Evolutionary conservation across 129 eudicot species (phyloP), one percentile per base, ranked within the genome.

Genomic region (Lonicera japonica): DNA sequence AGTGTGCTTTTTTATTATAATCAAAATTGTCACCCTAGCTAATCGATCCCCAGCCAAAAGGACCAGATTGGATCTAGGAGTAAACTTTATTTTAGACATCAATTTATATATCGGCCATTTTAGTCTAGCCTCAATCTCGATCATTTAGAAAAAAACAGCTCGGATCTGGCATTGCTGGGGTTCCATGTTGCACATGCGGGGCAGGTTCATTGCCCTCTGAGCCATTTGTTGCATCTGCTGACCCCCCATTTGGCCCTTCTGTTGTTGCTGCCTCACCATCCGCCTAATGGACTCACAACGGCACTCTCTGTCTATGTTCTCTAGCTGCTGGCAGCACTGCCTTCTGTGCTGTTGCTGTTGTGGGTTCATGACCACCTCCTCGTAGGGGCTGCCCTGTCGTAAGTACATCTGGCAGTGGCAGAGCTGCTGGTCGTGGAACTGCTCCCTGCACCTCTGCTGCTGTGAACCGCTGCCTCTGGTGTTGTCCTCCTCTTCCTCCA

Each of bases 401-500:
- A 38, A 10, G 52, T 38, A 39, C 65, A 60, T 60, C 52, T 18
- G 24, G 65, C 65, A 60, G 65, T 60, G 65, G 11, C 20, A 21
- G 41, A 63, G 21, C 60, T 65, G 48, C 46, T 38, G 25, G 11
- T 45, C 16, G 19, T 58, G 46, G 41, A 63, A 17, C 60, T 65
- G 60, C 58, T 48, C 46, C 50, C 13, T 16, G 19, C 50, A 21
- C 3, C 25, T 12, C 69, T 64, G 46, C 22, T 25, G 21, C n/a
- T n/a, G n/a, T 5, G 12, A 9, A 9, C 52, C 45, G 10, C 61
- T 9, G n/a, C 8, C 19, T 1, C 21, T 11, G 17, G 50, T 24
- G 24, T 48, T 50, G 11, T 47, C 70, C 25, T 65, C 70, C 52
- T 65, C n/a, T n/a, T n/a, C 70, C 22, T 51, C 50, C 29, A 34